phyloP scores from a whole-genome alignment of 768 basidiomycete genomes.

The Lentinula aciculospora region DNA sequence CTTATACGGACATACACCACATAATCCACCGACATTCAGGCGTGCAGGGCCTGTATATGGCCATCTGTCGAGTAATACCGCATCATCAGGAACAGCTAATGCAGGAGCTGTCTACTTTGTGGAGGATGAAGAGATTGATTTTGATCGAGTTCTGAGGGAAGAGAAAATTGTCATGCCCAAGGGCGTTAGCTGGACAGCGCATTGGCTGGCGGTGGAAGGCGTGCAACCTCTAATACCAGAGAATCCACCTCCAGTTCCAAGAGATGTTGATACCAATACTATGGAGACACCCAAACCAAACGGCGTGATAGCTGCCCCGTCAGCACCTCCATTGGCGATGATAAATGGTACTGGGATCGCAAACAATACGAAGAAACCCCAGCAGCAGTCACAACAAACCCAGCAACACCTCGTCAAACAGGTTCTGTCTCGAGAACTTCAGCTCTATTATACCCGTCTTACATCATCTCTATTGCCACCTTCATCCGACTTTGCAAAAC shows the following conservation, averaged over 20 bases:
- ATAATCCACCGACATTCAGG: slow-evolving; percentile 59
- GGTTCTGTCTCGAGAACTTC: slow-evolving; percentile 88
- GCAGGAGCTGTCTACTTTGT: slow-evolving; percentile 85
- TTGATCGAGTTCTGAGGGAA: slow-evolving; percentile 83
- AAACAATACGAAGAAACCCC: slow-evolving; percentile 22
- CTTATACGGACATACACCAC: slow-evolving; percentile 76
- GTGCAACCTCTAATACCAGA: slow-evolving; percentile 96
- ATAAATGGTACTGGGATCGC: slow-evolving; percentile 18
- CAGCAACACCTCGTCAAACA: slow-evolving; percentile 84
- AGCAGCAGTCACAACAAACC: slow-evolving; percentile 37
- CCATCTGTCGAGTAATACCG: slow-evolving; percentile 22
- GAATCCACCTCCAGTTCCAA: slow-evolving; percentile 82
- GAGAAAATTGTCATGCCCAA: slow-evolving; percentile 80
- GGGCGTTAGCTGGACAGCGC: slow-evolving; percentile 84
- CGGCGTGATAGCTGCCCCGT: slow-evolving; percentile 18
- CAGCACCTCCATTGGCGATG: slow-evolving; percentile 11
- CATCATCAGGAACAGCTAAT: slow-evolving; percentile 12
- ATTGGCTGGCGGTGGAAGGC: slow-evolving; percentile 98
- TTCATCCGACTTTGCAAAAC: slow-evolving; percentile 59
- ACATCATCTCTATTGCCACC: slow-evolving; percentile 80
- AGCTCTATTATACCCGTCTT: slow-evolving; percentile 90
- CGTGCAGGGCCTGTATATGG: slow-evolving; percentile 47
- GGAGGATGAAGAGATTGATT: slow-evolving; percentile 97
- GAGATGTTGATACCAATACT: slow-evolving; percentile 37
- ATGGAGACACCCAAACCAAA: slow-evolving; percentile 23